phyloP scores from a whole-genome alignment of 2,329 filamentous ascomycete genomes.

The Coniochaeta hoffmannii region DNA sequence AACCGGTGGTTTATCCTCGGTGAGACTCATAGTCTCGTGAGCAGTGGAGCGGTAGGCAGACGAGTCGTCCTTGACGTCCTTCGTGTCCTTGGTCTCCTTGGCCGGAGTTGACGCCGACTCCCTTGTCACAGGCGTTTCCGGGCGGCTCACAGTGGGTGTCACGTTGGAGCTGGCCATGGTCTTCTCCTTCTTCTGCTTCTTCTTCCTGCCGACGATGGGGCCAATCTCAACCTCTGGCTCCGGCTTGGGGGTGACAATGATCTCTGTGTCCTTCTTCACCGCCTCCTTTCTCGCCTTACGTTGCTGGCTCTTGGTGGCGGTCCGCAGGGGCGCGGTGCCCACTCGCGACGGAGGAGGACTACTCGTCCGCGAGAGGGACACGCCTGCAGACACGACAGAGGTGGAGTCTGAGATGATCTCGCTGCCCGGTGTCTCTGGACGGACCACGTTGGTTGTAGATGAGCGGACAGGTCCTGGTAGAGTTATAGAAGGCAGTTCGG shows the following conservation, averaged over 20 bases:
- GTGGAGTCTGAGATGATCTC: conserved; percentile 72
- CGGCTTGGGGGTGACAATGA: conserved; percentile 38
- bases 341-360: conserved; percentile 62
- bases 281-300: conserved; percentile 68
- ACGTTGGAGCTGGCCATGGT: conserved; percentile 20
- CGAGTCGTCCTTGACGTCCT: conserved; percentile 17
- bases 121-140: conserved; percentile 11
- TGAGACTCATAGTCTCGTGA: conserved; percentile 18
- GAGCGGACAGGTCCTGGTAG: neutral
- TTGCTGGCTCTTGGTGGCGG: conserved; percentile 70
- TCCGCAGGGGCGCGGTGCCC: conserved; percentile 60
- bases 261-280: conserved; percentile 53
- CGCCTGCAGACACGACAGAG: conserved; percentile 64
- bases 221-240: conserved; percentile 53
- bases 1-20: conserved; percentile 12
- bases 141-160: conserved; percentile 17
- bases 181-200: conserved; percentile 76
- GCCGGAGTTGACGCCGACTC: conserved; percentile 7
- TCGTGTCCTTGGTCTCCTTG: conserved; percentile 16
- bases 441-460: conserved; percentile 17
- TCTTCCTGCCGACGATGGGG: conserved; percentile 72
- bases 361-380: conserved; percentile 60
- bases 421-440: conserved; percentile 66
- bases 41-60: conserved; percentile 19
- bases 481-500: conserved; percentile 32